Conservation (phyloP, 2,329 filamentous ascomycete species). For the Fonsecaea nubica region DNA sequence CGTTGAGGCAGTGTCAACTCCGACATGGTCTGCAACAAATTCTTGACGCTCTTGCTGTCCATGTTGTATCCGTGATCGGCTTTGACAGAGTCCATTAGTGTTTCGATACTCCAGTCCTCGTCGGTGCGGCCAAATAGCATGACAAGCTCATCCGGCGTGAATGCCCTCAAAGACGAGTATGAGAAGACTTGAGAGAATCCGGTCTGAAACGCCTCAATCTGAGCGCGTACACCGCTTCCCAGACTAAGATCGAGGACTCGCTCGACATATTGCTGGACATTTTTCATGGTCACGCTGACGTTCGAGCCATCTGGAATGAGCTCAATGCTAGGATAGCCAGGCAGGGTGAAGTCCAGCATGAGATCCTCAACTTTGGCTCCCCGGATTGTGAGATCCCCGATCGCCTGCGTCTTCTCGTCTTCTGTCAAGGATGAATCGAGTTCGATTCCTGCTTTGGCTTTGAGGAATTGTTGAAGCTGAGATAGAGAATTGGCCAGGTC, state of each 20-base stretch:
- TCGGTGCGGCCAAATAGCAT: slow-evolving; percentile 91
- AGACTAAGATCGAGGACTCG: slow-evolving; percentile 90
- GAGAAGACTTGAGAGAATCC: slow-evolving; percentile 97
- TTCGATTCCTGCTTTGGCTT: slow-evolving; percentile 81
- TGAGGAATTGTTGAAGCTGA: slow-evolving; percentile 83
- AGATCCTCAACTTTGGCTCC: slow-evolving; percentile 83
- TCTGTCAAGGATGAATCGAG: slow-evolving; percentile 70
- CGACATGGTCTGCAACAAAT: slow-evolving; percentile 93
- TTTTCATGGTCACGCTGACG: slow-evolving; percentile 80
- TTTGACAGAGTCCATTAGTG: slow-evolving; percentile 97
- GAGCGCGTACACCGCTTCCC: slow-evolving; percentile 82
- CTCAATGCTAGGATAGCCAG: slow-evolving; percentile 87
- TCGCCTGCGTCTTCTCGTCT: slow-evolving; percentile 73
- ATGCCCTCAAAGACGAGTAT: slow-evolving; percentile 87
- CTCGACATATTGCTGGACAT: slow-evolving; percentile 87
- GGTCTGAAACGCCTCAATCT: slow-evolving; percentile 86
- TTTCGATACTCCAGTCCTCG: slow-evolving; percentile 97
- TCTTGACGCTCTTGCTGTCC: slow-evolving; percentile 94
- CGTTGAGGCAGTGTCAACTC: slow-evolving; percentile 76
- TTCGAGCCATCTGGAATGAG: slow-evolving; percentile 77
- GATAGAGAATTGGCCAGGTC: slow-evolving; percentile 84
- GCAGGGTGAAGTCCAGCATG: slow-evolving; percentile 90
- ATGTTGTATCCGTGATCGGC: slow-evolving; percentile 98
- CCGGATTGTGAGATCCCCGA: slow-evolving; percentile 74
- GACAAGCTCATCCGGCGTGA: slow-evolving; percentile 93